Evolutionary conservation across 345 rosid genomes (phyloP), one percentile per base, ranked within the genome.

Genomic region (Durio zibethinus): DNA sequence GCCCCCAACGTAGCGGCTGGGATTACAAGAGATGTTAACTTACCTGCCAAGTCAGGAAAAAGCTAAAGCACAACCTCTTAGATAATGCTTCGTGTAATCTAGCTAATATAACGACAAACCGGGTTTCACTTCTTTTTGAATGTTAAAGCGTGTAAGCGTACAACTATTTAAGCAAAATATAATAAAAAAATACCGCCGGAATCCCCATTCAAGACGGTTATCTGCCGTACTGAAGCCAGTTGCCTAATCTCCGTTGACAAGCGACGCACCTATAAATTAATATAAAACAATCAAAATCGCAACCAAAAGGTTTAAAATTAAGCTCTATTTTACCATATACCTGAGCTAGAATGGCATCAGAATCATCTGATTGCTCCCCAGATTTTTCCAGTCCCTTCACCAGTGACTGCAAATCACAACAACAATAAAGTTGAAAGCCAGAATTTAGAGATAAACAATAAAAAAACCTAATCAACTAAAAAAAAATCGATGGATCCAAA

Each of bases 1-100:
- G 91, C 97, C 75, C 99, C 98, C 80, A 90, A 18, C 21, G 97
- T 80, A 35, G 97, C 97, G 73, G 90, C 97, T 38, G 97, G 98
- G 61, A 90, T 73, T 75, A 97, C 76, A 42, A 90, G 84, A 25
- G 88, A 80, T 18, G 84, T 86, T 42, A 80, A 77, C 78, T 86
- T 91, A 83, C 90, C 99, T 94, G 87, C 48, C 56, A 50, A 69
- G 45, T 48, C 10, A 67, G 10, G 15, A 56, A 56, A 11, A 64
- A 75, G 7, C 27, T 36, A 15, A 25, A 2, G 33, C n/a, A 35
- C 78, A 52, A 74, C 5, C 7, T 73, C 54, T 60, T 53, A 62
- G 25, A 23, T 35, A 64, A 50, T 18, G 72, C 50, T n/a, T 36
- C 29, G 65, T 35, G 16, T 10, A 53, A 36, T 36, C 6, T n/a